These are phyloP conservation scores for Malania oleifera DNA, from an alignment of 164 flowering plant genomes.

Conservation along the genomic window DNA sequence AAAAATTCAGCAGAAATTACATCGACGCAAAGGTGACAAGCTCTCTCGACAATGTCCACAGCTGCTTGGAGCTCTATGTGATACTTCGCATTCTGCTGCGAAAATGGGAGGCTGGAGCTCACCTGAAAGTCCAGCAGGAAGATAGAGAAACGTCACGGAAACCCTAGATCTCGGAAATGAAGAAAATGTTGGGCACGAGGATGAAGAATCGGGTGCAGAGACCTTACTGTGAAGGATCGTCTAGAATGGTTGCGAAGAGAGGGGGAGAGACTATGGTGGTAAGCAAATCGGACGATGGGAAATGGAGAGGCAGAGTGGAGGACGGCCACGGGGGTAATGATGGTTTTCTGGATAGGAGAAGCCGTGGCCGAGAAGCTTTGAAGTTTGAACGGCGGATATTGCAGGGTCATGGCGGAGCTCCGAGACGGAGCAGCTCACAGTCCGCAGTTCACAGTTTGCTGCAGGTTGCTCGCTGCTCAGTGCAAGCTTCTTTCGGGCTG, in stretches of 20 bases:
- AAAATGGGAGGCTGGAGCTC: slow-evolving; percentile 39
- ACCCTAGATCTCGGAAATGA: background rate
- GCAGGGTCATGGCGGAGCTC: background rate
- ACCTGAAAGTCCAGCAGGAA: slow-evolving; percentile 26
- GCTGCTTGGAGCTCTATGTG: slow-evolving; percentile 78
- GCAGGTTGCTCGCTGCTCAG: no score
- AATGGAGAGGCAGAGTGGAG: slow-evolving; percentile 11
- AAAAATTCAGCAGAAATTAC: slow-evolving; percentile 26
- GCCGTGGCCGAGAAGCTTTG: no score
- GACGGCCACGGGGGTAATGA: slow-evolving; percentile 13
- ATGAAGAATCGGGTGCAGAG: slow-evolving; percentile 4
- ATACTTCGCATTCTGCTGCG: slow-evolving; percentile 54
- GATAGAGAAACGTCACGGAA: background rate
- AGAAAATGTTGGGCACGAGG: background rate
- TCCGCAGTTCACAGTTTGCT: no score
- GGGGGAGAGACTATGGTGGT: background rate
- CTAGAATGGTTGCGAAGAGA: slow-evolving; percentile 6
- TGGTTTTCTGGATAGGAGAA: background rate
- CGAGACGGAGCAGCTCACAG: background rate
- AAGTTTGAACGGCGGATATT: background rate
- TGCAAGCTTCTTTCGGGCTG: no score
- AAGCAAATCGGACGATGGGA: slow-evolving; percentile 12
- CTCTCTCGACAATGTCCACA: slow-evolving; percentile 68
- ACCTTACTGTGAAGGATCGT: slow-evolving; percentile 29
- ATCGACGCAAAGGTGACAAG: slow-evolving; percentile 81